Evolutionary conservation across 768 basidiomycete species (phyloP).

Genomic region (Leucosporidium creatinivorum): DNA sequence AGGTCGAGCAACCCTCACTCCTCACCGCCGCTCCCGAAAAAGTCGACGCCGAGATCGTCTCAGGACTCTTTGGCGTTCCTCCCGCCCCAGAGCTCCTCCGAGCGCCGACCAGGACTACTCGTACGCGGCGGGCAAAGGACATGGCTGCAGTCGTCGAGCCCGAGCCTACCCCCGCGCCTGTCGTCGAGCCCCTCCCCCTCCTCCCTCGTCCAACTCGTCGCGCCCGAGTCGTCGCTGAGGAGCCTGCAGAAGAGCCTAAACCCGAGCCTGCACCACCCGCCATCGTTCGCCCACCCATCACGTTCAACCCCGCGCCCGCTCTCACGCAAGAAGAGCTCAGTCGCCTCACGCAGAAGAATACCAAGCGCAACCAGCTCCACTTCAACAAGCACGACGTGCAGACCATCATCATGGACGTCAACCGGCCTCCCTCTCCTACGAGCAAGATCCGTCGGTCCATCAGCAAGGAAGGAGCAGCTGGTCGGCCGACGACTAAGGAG

Average conservation of each 20-base stretch:
- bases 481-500: slow-evolving; percentile 4
- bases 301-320: slow-evolving; percentile 13
- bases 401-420: slow-evolving; percentile 25
- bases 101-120: background rate
- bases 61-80: background rate
- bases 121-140: background rate
- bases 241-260: background rate
- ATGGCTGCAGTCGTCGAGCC: background rate
- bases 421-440: slow-evolving; percentile 35
- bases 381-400: slow-evolving; percentile 33
- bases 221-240: background rate
- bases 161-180: background rate
- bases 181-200: background rate
- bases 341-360: slow-evolving; percentile 32
- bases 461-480: background rate
- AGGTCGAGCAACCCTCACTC: background rate
- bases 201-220: background rate
- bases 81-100: background rate
- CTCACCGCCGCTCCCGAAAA: background rate
- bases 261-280: background rate
- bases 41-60: background rate
- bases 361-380: slow-evolving; percentile 23
- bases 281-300: background rate
- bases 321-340: slow-evolving; percentile 28
- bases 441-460: slow-evolving; percentile 34